phyloP scores from a whole-genome alignment of 441 rosid genomes.

The Euphorbia corollata region DNA sequence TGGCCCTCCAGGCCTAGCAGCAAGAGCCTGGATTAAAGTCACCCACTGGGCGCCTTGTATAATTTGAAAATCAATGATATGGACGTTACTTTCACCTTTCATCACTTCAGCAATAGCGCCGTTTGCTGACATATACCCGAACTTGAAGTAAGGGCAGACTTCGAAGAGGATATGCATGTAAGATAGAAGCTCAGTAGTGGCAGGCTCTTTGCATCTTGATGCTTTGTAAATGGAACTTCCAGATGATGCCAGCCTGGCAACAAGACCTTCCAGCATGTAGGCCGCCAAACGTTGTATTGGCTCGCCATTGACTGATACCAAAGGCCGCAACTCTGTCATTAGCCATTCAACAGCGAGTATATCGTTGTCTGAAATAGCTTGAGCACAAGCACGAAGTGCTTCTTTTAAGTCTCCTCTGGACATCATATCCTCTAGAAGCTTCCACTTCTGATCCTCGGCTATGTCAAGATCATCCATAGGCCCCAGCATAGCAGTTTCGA shows the following conservation, averaged over 20 bases:
- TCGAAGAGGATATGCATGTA: slow-evolving; percentile 85
- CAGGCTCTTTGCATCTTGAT: slow-evolving; percentile 72
- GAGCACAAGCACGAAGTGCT: slow-evolving; percentile 66
- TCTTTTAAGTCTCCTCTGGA: slow-evolving; percentile 66
- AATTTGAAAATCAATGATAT: slow-evolving; percentile 81
- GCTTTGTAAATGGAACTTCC: slow-evolving; percentile 80
- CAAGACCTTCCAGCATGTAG: slow-evolving; percentile 80
- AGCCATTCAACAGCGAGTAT: slow-evolving; percentile 44
- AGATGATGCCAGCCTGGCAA: slow-evolving; percentile 65
- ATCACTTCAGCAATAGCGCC: slow-evolving; percentile 92
- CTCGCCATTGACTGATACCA: slow-evolving; percentile 88
- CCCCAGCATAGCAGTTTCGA: slow-evolving; percentile 72
- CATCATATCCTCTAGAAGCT: slow-evolving; percentile 43
- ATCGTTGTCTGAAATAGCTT: slow-evolving; percentile 54
- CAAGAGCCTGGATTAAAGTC: slow-evolving; percentile 80
- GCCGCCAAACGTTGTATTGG: slow-evolving; percentile 85
- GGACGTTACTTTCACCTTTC: slow-evolving; percentile 57
- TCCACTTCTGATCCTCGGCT: slow-evolving; percentile 39
- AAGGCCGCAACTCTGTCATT: slow-evolving; percentile 47
- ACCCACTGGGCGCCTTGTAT: slow-evolving; percentile 85
- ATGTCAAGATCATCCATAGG: slow-evolving; percentile 36
- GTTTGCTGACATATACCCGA: slow-evolving; percentile 84
- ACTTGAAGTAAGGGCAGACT: slow-evolving; percentile 89
- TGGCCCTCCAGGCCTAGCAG: slow-evolving; percentile 77
- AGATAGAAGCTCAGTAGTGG: slow-evolving; percentile 62